Evolutionary conservation across 1,284 basidiomycete genomes (phyloP), one percentile per base, ranked within the genome.

Genomic region (Ceratorhiza oryzae-sativae): DNA sequence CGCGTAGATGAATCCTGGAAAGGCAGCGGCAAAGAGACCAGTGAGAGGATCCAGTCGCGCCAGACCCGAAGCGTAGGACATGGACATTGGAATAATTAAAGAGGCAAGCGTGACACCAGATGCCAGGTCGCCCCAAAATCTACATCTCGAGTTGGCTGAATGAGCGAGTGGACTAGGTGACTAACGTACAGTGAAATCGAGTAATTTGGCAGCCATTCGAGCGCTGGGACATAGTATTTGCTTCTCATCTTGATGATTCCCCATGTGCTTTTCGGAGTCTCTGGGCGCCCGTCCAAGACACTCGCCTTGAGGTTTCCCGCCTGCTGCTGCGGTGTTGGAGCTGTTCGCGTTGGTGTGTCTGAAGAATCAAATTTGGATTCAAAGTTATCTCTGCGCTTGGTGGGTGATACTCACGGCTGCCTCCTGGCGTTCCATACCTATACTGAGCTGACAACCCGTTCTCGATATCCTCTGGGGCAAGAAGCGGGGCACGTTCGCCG

Each of bases 21-120:
- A 87, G 1, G 92, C 87, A 3, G 74, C 77, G 80, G 88, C 77
- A 81, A 96, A 94, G 76, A 98, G 82, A 56, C 95, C 95, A 46
- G 92, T 86, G 0, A 92, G 86, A 25, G 94, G 93, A 75, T 87
- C 90, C 45, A 95, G 82, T 74, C 90, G 87, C 9, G 95, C 94
- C 5, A 98, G 83, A 2, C 92, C 90, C 0, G 90, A 90, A 2
- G 94, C 94, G 79, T 97, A 98, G 77, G 92, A 94, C 80, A 98
- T 92, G 1, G 92, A 93, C 79, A 95, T 93, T 2, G 95, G 95
- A 75, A 97, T 93, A 58, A 97, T 85, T 82, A 97, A 89, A 73
- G 91, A 93, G 8, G 95, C 92, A 6, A 97, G 88, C 0, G 95
- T 95, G 18, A 95, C 77, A 3, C 94, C 95, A 13, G 93, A 93